Evolutionary conservation across 2,329 filamentous ascomycete species (phyloP).

Genomic region (Colletotrichum destructivum): DNA sequence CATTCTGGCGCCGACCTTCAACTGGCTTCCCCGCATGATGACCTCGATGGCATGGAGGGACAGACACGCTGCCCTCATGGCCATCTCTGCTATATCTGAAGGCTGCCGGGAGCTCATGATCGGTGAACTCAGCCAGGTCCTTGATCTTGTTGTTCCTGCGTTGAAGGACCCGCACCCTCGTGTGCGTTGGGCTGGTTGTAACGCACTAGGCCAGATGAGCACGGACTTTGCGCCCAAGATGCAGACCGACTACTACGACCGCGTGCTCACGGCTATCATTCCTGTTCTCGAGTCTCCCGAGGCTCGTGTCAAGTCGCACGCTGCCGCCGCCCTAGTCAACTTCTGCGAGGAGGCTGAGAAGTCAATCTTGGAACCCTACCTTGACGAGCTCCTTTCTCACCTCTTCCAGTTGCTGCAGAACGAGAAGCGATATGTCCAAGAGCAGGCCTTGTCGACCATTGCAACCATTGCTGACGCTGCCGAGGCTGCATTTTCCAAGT

Average conservation of each 20-base stretch:
- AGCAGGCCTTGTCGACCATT: constrained; percentile 97
- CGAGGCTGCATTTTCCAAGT: constrained; percentile 93
- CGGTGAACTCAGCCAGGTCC: constrained; percentile 91
- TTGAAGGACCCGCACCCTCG: constrained; percentile 92
- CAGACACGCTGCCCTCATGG: constrained; percentile 96
- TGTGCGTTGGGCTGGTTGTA: constrained; percentile 97
- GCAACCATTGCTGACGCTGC: constrained; percentile 99
- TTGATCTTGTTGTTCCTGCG: constrained; percentile 94
- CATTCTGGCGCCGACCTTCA: constrained; percentile 94
- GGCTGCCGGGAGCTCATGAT: constrained; percentile 97
- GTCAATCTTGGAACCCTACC: constrained; percentile 89
- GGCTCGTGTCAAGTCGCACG: constrained; percentile 95
- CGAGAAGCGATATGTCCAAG: constrained; percentile 95
- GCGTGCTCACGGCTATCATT: constrained; percentile 91
- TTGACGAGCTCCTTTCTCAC: constrained; percentile 88
- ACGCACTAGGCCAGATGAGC: constrained; percentile 99
- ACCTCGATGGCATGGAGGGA: constrained; percentile 95
- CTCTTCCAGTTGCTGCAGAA: constrained; percentile 91
- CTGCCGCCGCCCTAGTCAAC: constrained; percentile 97
- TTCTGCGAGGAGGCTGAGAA: constrained; percentile 99
- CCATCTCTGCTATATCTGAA: constrained; percentile 98
- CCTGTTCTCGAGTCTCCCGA: constrained; percentile 92
- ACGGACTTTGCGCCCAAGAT: constrained; percentile 98
- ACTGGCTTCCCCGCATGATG: constrained; percentile 98
- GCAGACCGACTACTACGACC: constrained; percentile 94